Evolutionary conservation across 2,329 filamentous ascomycete species (phyloP), one percentile per base, ranked within the genome.

Genomic region (Diaporthe ilicicola): DNA sequence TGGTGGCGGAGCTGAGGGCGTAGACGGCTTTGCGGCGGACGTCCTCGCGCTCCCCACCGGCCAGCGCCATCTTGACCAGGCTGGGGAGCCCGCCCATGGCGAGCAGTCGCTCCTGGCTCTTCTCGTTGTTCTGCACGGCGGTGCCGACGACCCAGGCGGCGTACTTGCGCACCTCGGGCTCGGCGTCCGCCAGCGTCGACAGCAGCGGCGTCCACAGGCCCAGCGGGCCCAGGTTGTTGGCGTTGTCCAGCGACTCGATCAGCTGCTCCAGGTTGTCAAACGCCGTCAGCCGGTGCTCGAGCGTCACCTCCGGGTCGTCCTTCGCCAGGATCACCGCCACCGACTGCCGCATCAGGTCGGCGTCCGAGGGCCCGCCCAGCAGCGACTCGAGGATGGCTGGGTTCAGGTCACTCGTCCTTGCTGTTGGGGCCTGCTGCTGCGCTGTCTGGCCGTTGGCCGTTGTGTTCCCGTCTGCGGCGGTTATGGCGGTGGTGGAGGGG

Each of bases 201-300:
- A 98, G 84, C 48, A 99, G 85, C 12, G 94, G 94, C 13, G 89
- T 88, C 96, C 96, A 99, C 39, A 98, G 86, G 8, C 88, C 88
- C 24, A 98, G 84, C 34, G 88, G 88, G 74, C 91, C 91, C 76
- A 99, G 89, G 83, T 98, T 97, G 85, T 98, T 99, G 71, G 96
- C 95, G 81, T 99, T 99, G 86, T 99, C 96, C 76, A 98, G 90
- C 74, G 89, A 91, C 85, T 98, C 94, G 77, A 98, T 92, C 71
- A 97, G 86, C 81, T 97, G 94, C 84, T 97, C 95, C 74, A 98
- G 92, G 84, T 98, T 97, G 87, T 97, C 95, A 82, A 97, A 97
- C 46, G 95, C 95, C 70, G 91, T 89, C 67, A 97, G 83, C 81
- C 93, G 94, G 82, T 94, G 89, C 53, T 94, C 92, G 62, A 95